Base-by-base conservation (phyloP, 768 basidiomycete genomes). In the Psilocybe subaeruginosa region DNA sequence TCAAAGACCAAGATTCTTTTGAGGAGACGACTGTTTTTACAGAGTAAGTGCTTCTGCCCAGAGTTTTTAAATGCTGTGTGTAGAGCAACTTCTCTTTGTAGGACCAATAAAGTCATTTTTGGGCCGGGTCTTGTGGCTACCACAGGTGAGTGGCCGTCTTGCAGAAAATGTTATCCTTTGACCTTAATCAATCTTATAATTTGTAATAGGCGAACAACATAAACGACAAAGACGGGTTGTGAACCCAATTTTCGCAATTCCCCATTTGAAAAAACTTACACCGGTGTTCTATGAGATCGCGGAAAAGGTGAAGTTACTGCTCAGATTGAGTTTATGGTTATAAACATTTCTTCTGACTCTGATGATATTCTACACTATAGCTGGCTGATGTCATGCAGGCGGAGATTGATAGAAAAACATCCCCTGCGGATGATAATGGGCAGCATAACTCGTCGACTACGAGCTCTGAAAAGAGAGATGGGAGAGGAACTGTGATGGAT, bases 221-320 rank as follows among this genome's bases (percentile, higher is more conserved):
- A 77, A 77, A 67, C 73, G 73, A 27, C 83, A 85, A 66, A 73
- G 83, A 17, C 82, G 82, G 66, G 72, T 82, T 41, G 77, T 84
- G 46, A 77, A 71, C 51, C 78, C 82, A 2, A 75, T 83, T 8
- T 85, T 85, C 64, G 80, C 80, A 1, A 72, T 74, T 4, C 70
- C 77, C 4, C 80, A 83, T 52, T 71, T 85, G 35, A 78, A 80
- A 17, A 69, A 74, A 17, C 64, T 84, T 60, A 74, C 80, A 2
- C 81, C 83, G 7, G 67, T 76, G 4, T 77, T 85, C 51, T 78
- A 80, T 64, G 69, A 76, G 19, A 77, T 84, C 12, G 74, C 79
- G 2, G 75, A 78, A 52, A 80, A 79, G 70, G 82, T 83, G 56
- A 23, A 2, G 14, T 1, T 43, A 43, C 14, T 43, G 6, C 23